Base-by-base conservation (phyloP, 495 filamentous ascomycete genomes). In the Immersiella caudata region DNA sequence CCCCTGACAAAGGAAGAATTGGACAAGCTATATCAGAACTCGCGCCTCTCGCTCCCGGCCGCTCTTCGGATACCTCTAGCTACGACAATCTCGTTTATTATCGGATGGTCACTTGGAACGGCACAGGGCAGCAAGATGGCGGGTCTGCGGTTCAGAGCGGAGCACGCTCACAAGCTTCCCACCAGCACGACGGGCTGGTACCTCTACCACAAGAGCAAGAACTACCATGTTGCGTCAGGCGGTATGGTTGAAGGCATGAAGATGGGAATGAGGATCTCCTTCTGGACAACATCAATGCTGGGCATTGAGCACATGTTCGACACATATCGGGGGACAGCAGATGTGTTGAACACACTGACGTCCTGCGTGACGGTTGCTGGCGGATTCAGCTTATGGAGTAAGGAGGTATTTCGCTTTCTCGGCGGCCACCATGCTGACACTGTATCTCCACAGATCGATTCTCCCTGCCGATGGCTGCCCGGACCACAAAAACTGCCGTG, bases 161-260 rank as follows among this genome's bases (percentile, higher is more conserved):
- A 99, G 79, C 96, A 99, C 73, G 91, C 95, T 22, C 95, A 99
- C 80, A 89, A 93, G 70, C 87, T 96, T 55, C 95, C 95, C 22
- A 87, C 81, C 6, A 86, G 86, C n/a, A 86, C 89, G 24, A 86
- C 86, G 8, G 95, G 93, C 29, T 99, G 95, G 95, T 99, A 93
- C 75, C 86, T 97, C 27, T 99, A 99, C 75, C 96, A 98, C 79
- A 97, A 97, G 79, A 92, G 87, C 72, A 98, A 98, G 80, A 97
- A 97, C 76, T 97, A 98, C 80, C 86, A 91, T 65, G 79, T 89
- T 6, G 85, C 89, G 58, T 83, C 89, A 12, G 92, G 91, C 2
- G 95, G 89, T 0, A 77, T 94, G 14, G 86, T 85, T 68, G 92
- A 93, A 74, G 96, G 92, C 0, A 62, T 91, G 50, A 89, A 86